Conservation (phyloP, 495 filamentous ascomycete genomes). For the Aspergillus sclerotioniger region DNA sequence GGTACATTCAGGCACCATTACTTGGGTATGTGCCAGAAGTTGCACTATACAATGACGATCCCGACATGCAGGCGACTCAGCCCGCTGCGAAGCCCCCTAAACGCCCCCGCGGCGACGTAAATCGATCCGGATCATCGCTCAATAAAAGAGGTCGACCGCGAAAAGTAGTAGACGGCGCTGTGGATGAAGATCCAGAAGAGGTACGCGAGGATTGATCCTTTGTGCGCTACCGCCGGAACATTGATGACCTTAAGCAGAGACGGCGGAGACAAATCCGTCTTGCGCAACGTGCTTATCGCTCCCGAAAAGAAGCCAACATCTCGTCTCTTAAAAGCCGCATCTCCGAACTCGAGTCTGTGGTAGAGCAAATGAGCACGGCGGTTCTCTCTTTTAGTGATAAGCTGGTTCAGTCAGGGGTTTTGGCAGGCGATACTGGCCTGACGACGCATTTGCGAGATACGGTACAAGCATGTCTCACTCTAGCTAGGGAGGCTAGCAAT, state of each 20-base stretch:
- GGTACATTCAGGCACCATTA: slow-evolving; percentile 4
- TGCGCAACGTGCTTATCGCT: slow-evolving; percentile 80
- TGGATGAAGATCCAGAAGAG: slow-evolving; percentile 22
- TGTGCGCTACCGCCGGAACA: background rate
- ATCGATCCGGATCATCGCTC: slow-evolving; percentile 2
- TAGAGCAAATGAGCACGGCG: slow-evolving; percentile 71
- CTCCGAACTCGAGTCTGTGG: slow-evolving; percentile 59
- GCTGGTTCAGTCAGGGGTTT: slow-evolving; percentile 48
- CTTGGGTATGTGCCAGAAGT: background rate
- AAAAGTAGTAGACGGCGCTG: slow-evolving; percentile 10
- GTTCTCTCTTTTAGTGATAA: slow-evolving; percentile 69
- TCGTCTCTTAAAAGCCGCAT: slow-evolving; percentile 68
- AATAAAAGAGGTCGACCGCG: slow-evolving; percentile 24
- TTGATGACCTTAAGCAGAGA: slow-evolving; percentile 47
- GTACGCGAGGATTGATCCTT: slow-evolving; percentile 8
- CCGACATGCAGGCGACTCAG: background rate
- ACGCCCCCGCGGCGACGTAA: slow-evolving; percentile 11
- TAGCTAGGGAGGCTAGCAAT: slow-evolving; percentile 22
- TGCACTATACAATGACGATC: background rate
- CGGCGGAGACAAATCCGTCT: slow-evolving; percentile 84
- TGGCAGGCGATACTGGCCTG: slow-evolving; percentile 33
- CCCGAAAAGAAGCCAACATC: slow-evolving; percentile 80
- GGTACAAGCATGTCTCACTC: slow-evolving; percentile 23
- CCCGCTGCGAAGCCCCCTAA: background rate
- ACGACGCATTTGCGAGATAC: slow-evolving; percentile 37